phyloP scores from a whole-genome alignment of 2,329 filamentous ascomycete species.

The Fusarium xylarioides region DNA sequence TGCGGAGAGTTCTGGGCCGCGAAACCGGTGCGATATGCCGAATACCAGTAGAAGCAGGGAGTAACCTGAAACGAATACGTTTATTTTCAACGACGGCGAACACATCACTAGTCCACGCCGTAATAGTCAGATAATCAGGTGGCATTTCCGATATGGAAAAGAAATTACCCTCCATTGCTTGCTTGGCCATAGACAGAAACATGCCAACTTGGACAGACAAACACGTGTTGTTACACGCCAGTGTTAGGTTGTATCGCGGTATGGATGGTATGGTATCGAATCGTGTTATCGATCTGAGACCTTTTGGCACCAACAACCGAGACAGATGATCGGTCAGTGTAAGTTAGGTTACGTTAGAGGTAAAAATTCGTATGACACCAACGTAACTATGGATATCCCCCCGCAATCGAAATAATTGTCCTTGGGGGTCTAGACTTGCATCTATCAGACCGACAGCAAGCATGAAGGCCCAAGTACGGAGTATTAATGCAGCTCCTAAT shows the following conservation, averaged over 20 bases:
- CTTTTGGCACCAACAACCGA: constrained; percentile 23
- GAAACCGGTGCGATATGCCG: constrained; percentile 11
- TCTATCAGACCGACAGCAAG: constrained; percentile 16
- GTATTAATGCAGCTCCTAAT: constrained; percentile 5
- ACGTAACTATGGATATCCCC: constrained; percentile 14
- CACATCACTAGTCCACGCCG: background rate
- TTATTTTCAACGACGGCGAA: constrained; percentile 4
- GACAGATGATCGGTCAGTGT: constrained; percentile 13
- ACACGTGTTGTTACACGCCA: constrained; percentile 27
- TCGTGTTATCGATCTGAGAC: constrained; percentile 24
- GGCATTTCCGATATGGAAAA: constrained; percentile 3
- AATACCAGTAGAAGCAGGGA: constrained; percentile 3
- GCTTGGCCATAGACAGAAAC: constrained; percentile 5
- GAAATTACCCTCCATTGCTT: constrained; percentile 5
- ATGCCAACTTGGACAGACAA: constrained; percentile 4
- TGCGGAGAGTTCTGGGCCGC: background rate
- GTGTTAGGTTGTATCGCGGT: background rate
- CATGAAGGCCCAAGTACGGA: constrained; percentile 19
- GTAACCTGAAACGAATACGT: constrained; percentile 36
- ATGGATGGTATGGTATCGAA: background rate
- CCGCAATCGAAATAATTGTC: constrained; percentile 24
- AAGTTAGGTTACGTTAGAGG: background rate
- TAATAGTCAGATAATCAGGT: background rate
- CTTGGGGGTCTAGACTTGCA: constrained; percentile 12
- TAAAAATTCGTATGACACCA: background rate